Base-by-base conservation (phyloP, 208 protist species). In the Vickermania spadyakhi region DNA sequence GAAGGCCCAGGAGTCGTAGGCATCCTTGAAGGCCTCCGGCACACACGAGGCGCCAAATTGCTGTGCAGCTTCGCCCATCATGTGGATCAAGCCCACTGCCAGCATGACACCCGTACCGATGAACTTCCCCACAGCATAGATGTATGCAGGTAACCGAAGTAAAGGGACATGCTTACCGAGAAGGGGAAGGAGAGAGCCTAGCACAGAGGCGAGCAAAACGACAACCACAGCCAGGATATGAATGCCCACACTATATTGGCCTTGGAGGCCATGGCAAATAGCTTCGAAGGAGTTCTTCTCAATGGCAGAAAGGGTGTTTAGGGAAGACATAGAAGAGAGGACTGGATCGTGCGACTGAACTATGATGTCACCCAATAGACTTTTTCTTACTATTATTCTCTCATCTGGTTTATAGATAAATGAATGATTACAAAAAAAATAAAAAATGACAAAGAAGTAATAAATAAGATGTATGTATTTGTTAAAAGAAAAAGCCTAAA, bases 141-240 rank as follows among this genome's bases (percentile, higher is more conserved):
- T 45, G 58, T 71, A 77, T 2, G 54, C 42, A 30, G 51, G 56
- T 13, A 72, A 18, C 25, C 42, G 55, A 25, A 77, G 58, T 3
- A 4, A n/a, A 21, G 61, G 65, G 21, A 77, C 50, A 42, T 64
- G 64, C 52, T 73, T 72, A 21, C 71, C 66, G 28, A 63, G 27
- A 51, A 77, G 21, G 13, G 71, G 71, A 7, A 77, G 54, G 31
- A 66, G 23, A 4, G 66, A 62, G 5, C 71, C 71, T 2, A 77
- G 0, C 27, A 77, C 49, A 5, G 71, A 77, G 14, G 74, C 68
- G 0, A 31, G 64, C 1, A 90, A 66, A n/a, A 90, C 58, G 31
- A 90, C 66, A 64, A 90, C 84, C 25, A 90, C 71, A 5, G 79
- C 79, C 13, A 56, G 68, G 26, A 90, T 60, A 65, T 90, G 83